These are phyloP conservation scores for Phytophthora hybrid DNA, from an alignment of 352 stramenopile genomes.

Conservation along the genomic window DNA sequence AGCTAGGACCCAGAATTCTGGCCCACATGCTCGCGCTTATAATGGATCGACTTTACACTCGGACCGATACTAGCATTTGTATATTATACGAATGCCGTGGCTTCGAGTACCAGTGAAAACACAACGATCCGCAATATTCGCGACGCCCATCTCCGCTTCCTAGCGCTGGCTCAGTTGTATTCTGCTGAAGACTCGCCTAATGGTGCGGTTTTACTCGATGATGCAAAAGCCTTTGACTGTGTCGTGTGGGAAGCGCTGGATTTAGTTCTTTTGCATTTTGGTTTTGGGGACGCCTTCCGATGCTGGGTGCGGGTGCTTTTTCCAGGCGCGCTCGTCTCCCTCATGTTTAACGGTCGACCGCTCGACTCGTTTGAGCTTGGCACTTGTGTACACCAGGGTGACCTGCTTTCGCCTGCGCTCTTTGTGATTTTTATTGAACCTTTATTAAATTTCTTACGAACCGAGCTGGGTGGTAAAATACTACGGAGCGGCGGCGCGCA, in stretches of 20 bases:
- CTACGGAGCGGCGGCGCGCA: not conserved
- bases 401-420: conserved; percentile 26
- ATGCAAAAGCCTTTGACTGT: conserved; percentile 22
- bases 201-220: conserved; percentile 13
- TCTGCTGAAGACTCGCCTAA: not conserved
- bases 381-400: conserved; percentile 22
- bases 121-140: conserved; percentile 3
- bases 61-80: too few species aligned
- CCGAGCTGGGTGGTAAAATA: not conserved
- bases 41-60: too few species aligned
- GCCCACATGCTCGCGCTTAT: not conserved
- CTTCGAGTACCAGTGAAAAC: not conserved
- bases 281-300: conserved; percentile 23
- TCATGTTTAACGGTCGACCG: conserved; percentile 20
- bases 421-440: conserved; percentile 26
- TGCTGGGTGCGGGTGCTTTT: conserved; percentile 24
- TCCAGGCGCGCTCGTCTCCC: conserved; percentile 2
- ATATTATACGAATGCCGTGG: too few species aligned
- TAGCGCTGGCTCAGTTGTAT: conserved; percentile 11
- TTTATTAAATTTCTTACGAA: conserved; percentile 14
- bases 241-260: conserved; percentile 13
- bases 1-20: conserved; percentile 15
- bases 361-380: conserved; percentile 14
- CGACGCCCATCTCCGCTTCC: conserved; percentile 8
- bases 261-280: conserved; percentile 21